These are phyloP conservation scores for Dioscorea dumetorum DNA, from an alignment of 106 monocot species.

Conservation along the genomic window DNA sequence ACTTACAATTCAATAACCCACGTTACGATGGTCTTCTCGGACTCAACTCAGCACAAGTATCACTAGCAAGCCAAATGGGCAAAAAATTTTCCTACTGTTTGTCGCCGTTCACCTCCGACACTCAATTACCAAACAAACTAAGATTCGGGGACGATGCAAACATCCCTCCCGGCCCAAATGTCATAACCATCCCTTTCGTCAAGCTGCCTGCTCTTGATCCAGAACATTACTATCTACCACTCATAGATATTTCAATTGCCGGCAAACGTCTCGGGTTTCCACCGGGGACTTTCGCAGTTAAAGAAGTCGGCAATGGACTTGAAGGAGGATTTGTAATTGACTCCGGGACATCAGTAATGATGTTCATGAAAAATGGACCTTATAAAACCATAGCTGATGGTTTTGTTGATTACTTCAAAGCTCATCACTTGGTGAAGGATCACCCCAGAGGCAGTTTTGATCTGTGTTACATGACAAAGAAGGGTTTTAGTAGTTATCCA, in stretches of 20 bases:
- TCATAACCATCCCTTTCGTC: not conserved
- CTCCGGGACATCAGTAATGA: not conserved
- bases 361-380: not conserved
- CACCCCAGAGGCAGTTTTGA: not conserved
- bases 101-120: not conserved
- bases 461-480: not conserved
- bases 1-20: not conserved
- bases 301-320: not conserved
- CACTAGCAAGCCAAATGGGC: not conserved
- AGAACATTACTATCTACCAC: not conserved
- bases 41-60: not conserved
- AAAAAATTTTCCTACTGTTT: not conserved
- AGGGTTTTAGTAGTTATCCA: not conserved
- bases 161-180: not conserved
- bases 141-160: not conserved
- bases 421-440: not conserved
- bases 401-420: not conserved
- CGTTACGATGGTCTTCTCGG: not conserved
- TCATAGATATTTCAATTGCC: not conserved
- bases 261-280: not conserved
- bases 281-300: not conserved
- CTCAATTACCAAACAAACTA: not conserved
- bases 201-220: not conserved
- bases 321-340: not conserved
- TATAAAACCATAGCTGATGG: not conserved